Percentiles rank a stretch among this genome's conserved stretches.
These are phyloP conservation scores for Trichoderma pleuroti DNA, from an alignment of 2,329 filamentous ascomycete species.

Conservation along the genomic window DNA sequence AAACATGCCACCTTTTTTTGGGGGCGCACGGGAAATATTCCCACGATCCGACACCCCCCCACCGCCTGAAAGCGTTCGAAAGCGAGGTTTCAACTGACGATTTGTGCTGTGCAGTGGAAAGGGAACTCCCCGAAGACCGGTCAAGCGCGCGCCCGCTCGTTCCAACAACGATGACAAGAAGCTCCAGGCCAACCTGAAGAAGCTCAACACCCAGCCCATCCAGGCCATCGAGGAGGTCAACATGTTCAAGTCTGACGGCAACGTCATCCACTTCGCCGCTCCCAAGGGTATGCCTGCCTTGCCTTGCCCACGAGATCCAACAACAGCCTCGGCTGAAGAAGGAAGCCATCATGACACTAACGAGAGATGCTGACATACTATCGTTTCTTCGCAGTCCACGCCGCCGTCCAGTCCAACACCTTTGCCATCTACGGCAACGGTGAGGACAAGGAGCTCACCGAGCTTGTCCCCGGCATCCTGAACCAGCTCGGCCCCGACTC, in stretches of 20 bases:
- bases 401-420: slow-evolving; percentile 95
- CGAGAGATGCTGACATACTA: not conserved
- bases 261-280: slow-evolving; percentile 98
- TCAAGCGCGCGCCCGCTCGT: slow-evolving; percentile 95
- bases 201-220: slow-evolving; percentile 99
- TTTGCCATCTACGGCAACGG: slow-evolving; percentile 99
- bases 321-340: not conserved
- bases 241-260: slow-evolving; percentile 99
- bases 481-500: slow-evolving; percentile 99
- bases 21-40: not conserved
- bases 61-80: slow-evolving; percentile 15
- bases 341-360: not conserved
- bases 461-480: slow-evolving; percentile 97
- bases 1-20: not conserved
- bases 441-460: slow-evolving; percentile 99
- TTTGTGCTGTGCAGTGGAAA: slow-evolving; percentile 64
- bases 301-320: not conserved
- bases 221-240: slow-evolving; percentile 99
- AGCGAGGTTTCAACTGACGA: slow-evolving; percentile 22
- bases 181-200: slow-evolving; percentile 95
- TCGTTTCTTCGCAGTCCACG: slow-evolving; percentile 66
- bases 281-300: slow-evolving; percentile 78
- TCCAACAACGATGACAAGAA: slow-evolving; percentile 99
- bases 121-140: slow-evolving; percentile 94
- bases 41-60: not conserved